phyloP scores from a whole-genome alignment of 305 asterid genomes.

The Coffea humblotiana region DNA sequence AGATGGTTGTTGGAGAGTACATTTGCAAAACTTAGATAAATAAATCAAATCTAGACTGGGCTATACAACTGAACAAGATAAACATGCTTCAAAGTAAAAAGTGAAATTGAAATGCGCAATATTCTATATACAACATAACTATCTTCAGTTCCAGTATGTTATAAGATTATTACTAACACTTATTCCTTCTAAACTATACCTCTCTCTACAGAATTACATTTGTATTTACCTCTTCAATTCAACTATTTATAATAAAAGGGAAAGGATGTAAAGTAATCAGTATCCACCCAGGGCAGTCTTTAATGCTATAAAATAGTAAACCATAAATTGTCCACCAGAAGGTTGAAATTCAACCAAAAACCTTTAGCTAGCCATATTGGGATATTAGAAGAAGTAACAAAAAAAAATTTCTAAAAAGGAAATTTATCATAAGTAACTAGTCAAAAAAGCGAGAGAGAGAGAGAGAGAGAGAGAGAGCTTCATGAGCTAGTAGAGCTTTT shows the following conservation, averaged over 20 bases:
- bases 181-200: not conserved
- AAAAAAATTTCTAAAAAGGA: not conserved
- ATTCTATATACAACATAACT: not conserved
- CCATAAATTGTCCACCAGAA: not conserved
- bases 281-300: not conserved
- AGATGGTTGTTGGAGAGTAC: not conserved
- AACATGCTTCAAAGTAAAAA: not conserved
- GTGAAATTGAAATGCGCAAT: not conserved
- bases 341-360: not conserved
- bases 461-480: not conserved
- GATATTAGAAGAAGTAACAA: conserved; percentile 1
- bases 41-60: too few relatives aligned
- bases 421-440: not conserved
- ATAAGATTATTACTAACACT: not conserved
- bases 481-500: not conserved
- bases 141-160: not conserved
- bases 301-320: not conserved
- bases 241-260: not conserved
- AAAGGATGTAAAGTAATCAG: not conserved
- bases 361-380: not conserved
- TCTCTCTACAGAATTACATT: not conserved
- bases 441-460: not conserved
- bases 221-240: not conserved
- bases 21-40: not conserved
- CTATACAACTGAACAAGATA: not conserved